phyloP scores from a whole-genome alignment of 2,329 filamentous ascomycete genomes.

The Neopestalotiopsis clavispora region DNA sequence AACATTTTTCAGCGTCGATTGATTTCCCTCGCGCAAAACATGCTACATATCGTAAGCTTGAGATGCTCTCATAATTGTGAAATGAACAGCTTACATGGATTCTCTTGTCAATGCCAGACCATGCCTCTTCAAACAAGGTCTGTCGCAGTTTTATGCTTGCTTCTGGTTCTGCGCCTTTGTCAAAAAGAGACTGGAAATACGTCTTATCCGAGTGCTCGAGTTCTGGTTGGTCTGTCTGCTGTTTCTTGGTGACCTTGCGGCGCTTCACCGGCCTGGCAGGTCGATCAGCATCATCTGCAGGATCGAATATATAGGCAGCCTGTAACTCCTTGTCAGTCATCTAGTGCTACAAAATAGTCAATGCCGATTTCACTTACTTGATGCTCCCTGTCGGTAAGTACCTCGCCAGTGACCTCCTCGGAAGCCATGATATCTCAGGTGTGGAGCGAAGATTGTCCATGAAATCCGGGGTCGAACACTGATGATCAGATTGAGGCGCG shows the following conservation, averaged over 20 bases:
- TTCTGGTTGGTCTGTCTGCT: slow-evolving; percentile 26
- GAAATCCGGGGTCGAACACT: neutral
- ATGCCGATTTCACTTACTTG: slow-evolving; percentile 25
- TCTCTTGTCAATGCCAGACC: slow-evolving; percentile 66
- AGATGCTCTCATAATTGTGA: neutral
- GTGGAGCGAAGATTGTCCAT: neutral
- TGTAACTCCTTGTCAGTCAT: slow-evolving; percentile 33
- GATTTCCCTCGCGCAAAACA: slow-evolving; percentile 65
- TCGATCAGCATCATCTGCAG: slow-evolving; percentile 43
- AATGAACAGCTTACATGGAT: slow-evolving; percentile 58
- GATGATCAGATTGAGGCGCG: slow-evolving; percentile 12
- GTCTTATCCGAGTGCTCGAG: neutral
- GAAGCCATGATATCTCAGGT: slow-evolving; percentile 27
- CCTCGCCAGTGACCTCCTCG: slow-evolving; percentile 25
- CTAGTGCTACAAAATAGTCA: neutral
- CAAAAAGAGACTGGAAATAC: slow-evolving; percentile 58
- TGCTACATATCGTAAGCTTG: slow-evolving; percentile 39
- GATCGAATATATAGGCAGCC: slow-evolving; percentile 68
- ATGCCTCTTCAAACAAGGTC: slow-evolving; percentile 64
- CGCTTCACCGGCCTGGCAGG: slow-evolving; percentile 57
- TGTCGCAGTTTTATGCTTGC: slow-evolving; percentile 58
- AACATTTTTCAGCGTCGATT: slow-evolving; percentile 63
- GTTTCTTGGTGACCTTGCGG: slow-evolving; percentile 55
- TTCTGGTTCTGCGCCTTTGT: slow-evolving; percentile 53
- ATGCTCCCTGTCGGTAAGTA: slow-evolving; percentile 36